Percentiles rank a stretch among this genome's conserved stretches.
Conservation (phyloP, 75 land plant species). For the Azolla pinnata region DNA sequence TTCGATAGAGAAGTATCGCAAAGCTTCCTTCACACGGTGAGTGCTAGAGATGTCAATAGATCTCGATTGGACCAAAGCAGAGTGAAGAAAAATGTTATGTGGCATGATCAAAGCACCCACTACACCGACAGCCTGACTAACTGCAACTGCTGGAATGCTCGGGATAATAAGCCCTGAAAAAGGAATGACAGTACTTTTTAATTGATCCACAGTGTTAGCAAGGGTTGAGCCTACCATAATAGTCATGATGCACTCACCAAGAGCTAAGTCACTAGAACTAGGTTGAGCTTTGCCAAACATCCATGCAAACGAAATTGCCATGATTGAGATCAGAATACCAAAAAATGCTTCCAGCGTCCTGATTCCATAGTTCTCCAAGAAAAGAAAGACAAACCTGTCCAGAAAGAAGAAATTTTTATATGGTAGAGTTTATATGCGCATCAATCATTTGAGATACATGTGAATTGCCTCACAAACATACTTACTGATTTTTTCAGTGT, state of each 20-base stretch:
- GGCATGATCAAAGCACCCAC: conserved; percentile 95
- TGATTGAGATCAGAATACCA: conserved; percentile 64
- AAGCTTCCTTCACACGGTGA: conserved; percentile 64
- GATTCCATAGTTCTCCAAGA: conserved; percentile 90
- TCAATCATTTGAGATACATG: too few species aligned
- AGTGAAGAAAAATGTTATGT: conserved; percentile 80
- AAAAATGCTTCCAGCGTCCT: conserved; percentile 81
- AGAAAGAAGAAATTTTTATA: too few species aligned
- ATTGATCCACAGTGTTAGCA: too few species aligned
- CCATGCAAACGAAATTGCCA: conserved; percentile 88
- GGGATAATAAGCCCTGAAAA: conserved; percentile 70
- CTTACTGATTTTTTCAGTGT: too few species aligned
- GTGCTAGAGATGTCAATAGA: conserved; percentile 50
- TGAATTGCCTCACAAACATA: too few species aligned
- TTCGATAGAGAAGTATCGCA: conserved; percentile 81
- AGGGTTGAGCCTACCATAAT: neutral
- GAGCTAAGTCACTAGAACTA: conserved; percentile 40
- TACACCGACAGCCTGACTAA: conserved; percentile 75
- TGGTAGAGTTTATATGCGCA: too few species aligned
- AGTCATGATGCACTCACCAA: conserved; percentile 41
- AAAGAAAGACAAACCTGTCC: conserved; percentile 47
- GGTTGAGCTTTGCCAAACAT: conserved; percentile 86
- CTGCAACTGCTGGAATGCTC: conserved; percentile 50
- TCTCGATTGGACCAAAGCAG: conserved; percentile 92
- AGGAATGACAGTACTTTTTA: too few species aligned